These are phyloP conservation scores for Alternaria arbusti DNA, from an alignment of 2,329 filamentous ascomycete genomes.

Conservation along the genomic window DNA sequence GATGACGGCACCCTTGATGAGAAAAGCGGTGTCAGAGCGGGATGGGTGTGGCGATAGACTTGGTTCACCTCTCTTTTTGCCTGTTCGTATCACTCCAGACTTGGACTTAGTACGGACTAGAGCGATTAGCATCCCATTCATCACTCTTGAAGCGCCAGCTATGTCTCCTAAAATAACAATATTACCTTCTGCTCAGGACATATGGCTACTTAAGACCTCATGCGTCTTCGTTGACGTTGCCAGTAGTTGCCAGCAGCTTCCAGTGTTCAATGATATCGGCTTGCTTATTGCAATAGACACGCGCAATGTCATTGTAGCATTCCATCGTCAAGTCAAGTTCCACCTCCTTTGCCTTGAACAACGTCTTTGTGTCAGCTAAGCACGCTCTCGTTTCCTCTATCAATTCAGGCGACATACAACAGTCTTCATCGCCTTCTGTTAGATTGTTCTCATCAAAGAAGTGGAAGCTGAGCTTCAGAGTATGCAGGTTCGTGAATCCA, in stretches of 20 bases:
- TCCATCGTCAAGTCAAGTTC: background rate
- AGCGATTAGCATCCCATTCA: background rate
- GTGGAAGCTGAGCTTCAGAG: background rate
- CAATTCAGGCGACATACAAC: background rate
- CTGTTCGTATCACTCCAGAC: background rate
- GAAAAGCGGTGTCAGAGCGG: background rate
- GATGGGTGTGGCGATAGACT: background rate
- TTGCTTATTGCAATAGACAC: background rate
- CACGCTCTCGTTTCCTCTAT: background rate
- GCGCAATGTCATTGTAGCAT: background rate
- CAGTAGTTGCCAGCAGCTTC: background rate
- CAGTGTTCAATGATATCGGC: background rate
- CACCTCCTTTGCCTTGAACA: background rate
- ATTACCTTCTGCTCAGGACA: background rate
- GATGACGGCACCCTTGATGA: background rate
- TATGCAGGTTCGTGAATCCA: background rate
- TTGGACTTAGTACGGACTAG: background rate
- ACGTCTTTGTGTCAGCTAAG: background rate
- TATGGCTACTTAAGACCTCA: background rate
- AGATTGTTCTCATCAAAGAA: background rate
- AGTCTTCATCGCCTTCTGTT: background rate
- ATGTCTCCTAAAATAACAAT: too few relatives aligned
- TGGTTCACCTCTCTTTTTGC: background rate
- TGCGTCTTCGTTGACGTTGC: background rate
- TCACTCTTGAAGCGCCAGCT: background rate